These are phyloP conservation scores for Haematococcus lacustris DNA, from an alignment of 139 green algal genomes.

Conservation along the genomic window DNA sequence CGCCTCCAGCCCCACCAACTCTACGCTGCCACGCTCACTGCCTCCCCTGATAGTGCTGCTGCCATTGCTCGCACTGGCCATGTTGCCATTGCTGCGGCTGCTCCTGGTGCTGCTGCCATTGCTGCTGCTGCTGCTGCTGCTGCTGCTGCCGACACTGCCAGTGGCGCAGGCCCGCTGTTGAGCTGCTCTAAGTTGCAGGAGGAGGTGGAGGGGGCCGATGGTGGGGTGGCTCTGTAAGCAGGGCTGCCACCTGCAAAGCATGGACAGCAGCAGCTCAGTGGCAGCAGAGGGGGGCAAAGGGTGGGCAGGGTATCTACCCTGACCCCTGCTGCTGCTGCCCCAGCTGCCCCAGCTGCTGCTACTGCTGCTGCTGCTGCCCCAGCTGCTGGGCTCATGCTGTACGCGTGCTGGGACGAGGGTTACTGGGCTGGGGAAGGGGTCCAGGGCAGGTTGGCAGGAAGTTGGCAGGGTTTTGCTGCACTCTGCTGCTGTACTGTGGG, in stretches of 20 bases:
- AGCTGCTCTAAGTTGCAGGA: too few relatives aligned
- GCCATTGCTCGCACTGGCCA: neutral
- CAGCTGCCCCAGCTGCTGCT: neutral
- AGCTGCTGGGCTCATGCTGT: conserved; percentile 5
- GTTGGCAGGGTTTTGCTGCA: neutral
- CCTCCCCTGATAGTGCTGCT: neutral
- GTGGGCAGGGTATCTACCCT: too few relatives aligned
- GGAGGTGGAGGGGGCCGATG: too few relatives aligned
- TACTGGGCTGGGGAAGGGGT: neutral
- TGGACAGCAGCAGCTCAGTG: too few relatives aligned
- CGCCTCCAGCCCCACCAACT: too few relatives aligned
- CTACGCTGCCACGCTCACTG: neutral
- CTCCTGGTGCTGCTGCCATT: neutral
- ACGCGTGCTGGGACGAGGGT: too few relatives aligned
- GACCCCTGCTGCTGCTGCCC: too few relatives aligned
- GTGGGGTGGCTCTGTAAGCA: too few relatives aligned
- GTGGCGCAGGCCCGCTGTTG: too few relatives aligned
- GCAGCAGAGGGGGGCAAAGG: too few relatives aligned
- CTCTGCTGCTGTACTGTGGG: neutral
- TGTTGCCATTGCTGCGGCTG: neutral
- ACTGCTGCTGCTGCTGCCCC: conserved; percentile 1
- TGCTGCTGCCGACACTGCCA: too few relatives aligned
- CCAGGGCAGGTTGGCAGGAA: neutral
- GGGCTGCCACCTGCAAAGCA: too few relatives aligned
- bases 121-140: neutral